Percentiles rank a stretch among this genome's conserved stretches.
These are phyloP conservation scores for Ceratocystis papillata DNA, from an alignment of 2,329 filamentous ascomycete species.

Conservation along the genomic window DNA sequence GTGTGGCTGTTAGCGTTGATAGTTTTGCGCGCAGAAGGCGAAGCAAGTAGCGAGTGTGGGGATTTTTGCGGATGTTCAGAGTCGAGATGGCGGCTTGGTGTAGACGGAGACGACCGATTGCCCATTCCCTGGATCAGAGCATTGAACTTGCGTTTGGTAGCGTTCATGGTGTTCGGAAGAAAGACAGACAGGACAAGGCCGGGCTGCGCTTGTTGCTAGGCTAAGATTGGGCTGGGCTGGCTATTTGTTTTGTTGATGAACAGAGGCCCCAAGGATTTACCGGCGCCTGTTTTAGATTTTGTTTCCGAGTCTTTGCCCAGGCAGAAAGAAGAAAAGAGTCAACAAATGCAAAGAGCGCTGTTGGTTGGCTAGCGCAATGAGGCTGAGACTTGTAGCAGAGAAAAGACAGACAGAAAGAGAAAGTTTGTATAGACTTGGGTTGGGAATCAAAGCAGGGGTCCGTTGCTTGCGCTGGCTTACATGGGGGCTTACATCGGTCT, in stretches of 20 bases:
- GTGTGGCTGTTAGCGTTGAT: background rate
- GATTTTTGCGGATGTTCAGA: constrained; percentile 28
- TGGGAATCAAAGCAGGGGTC: too few species aligned
- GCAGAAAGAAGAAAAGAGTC: background rate
- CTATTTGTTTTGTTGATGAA: constrained; percentile 2
- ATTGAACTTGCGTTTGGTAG: constrained; percentile 78
- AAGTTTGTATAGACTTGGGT: too few species aligned
- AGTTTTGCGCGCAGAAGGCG: constrained; percentile 24
- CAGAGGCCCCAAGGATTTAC: constrained; percentile 19
- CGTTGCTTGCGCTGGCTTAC: too few species aligned
- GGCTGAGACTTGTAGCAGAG: too few species aligned
- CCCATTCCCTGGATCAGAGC: constrained; percentile 58
- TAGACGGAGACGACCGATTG: constrained; percentile 28
- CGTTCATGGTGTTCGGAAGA: constrained; percentile 45
- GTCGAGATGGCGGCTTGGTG: constrained; percentile 25
- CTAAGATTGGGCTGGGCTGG: constrained; percentile 5
- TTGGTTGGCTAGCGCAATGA: too few species aligned
- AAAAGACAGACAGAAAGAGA: too few species aligned
- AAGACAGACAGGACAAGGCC: background rate
- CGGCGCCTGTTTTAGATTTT: constrained; percentile 20
- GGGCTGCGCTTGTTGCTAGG: background rate
- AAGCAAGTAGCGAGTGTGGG: background rate
- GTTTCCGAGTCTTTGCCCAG: constrained; percentile 10
- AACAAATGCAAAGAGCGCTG: too few species aligned
- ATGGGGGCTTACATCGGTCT: too few species aligned